A percentile compares a stretch with the other conserved stretches of the same genome.
Conservation (phyloP, 768 basidiomycete genomes). For the Boletales sp. region DNA sequence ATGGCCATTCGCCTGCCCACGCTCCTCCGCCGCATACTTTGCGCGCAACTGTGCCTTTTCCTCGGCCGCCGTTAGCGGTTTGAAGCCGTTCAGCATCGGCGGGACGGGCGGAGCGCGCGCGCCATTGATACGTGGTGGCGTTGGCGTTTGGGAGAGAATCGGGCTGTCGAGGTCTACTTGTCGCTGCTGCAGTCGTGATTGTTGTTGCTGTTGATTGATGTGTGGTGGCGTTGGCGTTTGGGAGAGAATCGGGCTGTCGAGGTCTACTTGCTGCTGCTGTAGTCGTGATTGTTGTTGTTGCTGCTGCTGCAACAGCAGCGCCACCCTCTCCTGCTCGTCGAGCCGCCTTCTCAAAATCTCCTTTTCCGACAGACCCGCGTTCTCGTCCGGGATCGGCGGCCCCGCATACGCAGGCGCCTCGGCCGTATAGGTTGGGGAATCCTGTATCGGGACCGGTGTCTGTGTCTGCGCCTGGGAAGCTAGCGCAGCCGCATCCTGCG, state of each 20-base stretch:
- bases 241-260: constrained; percentile 3
- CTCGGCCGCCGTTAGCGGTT: constrained; percentile 63
- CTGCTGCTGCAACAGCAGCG: constrained; percentile 23
- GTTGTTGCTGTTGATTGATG: constrained; percentile 16
- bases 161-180: not conserved
- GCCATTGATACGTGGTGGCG: constrained; percentile 26
- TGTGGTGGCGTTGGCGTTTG: constrained; percentile 29
- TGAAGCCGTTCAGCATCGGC: constrained; percentile 20
- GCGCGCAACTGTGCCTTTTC: constrained; percentile 73
- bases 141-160: constrained; percentile 22
- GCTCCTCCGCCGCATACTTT: constrained; percentile 58
- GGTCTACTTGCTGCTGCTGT: not conserved
- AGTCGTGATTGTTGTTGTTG: not conserved
- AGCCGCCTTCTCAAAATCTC: constrained; percentile 53
- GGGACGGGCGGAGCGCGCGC: constrained; percentile 30
- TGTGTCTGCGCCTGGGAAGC: constrained; percentile 17
- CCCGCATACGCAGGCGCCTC: constrained; percentile 22
- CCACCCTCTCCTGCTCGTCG: constrained; percentile 51
- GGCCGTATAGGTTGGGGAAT: constrained; percentile 12
- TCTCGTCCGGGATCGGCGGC: constrained; percentile 18
- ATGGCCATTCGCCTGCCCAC: constrained; percentile 23
- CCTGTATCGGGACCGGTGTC: not conserved
- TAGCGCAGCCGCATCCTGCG: constrained; percentile 57
- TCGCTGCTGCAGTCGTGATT: not conserved
- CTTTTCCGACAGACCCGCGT: constrained; percentile 45